Evolutionary conservation across 2,329 filamentous ascomycete genomes (phyloP).

Genomic region (Fusarium sp.): DNA sequence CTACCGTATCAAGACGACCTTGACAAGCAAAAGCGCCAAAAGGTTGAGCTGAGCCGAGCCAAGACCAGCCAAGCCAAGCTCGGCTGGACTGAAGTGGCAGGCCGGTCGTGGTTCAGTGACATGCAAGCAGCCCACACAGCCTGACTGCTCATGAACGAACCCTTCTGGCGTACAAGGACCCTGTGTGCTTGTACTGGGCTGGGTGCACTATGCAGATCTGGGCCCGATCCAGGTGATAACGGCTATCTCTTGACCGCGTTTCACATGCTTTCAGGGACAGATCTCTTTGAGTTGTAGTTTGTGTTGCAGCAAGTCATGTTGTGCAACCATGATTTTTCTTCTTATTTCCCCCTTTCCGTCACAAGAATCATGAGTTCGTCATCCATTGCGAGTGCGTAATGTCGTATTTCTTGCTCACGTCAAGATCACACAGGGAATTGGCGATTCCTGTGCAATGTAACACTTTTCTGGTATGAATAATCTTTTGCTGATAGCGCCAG

Average conservation of each 20-base stretch:
- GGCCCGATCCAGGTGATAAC: slow-evolving; percentile 20
- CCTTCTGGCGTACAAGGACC: slow-evolving; percentile 18
- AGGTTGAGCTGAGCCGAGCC: slow-evolving; percentile 16
- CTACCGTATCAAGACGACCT: slow-evolving; percentile 30
- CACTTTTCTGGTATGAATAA: slow-evolving; percentile 23
- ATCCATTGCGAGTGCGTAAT: neutral
- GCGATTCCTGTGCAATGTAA: slow-evolving; percentile 16
- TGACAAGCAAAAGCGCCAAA: neutral
- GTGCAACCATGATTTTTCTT: slow-evolving; percentile 1
- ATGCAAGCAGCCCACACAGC: slow-evolving; percentile 7
- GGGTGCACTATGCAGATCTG: slow-evolving; percentile 21
- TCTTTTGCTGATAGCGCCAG: slow-evolving; percentile 29
- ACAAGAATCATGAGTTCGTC: neutral
- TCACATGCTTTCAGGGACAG: slow-evolving; percentile 39
- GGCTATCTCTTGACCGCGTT: slow-evolving; percentile 30
- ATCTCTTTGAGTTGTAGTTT: slow-evolving; percentile 16
- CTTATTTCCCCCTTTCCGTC: neutral
- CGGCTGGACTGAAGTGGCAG: slow-evolving; percentile 32
- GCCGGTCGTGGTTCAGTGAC: slow-evolving; percentile 1
- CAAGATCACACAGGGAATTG: slow-evolving; percentile 15
- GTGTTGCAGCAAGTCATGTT: slow-evolving; percentile 1
- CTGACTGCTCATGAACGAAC: slow-evolving; percentile 20
- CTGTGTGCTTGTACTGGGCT: slow-evolving; percentile 8
- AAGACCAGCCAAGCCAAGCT: slow-evolving; percentile 19
- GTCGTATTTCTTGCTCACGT: neutral